Evolutionary conservation across 306 rosid species (phyloP).

Genomic region (Sicyos baderoa): DNA sequence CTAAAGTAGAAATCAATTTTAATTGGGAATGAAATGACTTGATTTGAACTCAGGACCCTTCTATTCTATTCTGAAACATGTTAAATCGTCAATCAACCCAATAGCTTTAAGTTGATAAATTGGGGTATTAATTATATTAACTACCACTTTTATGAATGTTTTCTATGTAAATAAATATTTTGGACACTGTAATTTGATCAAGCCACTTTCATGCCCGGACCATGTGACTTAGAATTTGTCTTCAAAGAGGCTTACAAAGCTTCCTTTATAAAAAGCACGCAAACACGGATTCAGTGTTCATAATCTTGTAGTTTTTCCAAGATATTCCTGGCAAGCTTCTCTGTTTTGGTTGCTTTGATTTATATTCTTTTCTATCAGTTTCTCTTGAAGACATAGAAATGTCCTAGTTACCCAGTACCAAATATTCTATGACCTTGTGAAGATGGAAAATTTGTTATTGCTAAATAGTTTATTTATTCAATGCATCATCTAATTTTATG

Average conservation of each 20-base stretch:
- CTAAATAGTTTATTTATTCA: background rate
- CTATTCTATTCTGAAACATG: too few species aligned
- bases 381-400: constrained; percentile 6
- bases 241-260: background rate
- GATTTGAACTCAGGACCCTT: too few species aligned
- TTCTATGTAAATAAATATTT: too few species aligned
- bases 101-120: too few species aligned
- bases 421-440: constrained; percentile 2
- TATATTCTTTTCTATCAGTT: background rate
- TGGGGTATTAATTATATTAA: too few species aligned
- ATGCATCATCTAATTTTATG: constrained; percentile 9
- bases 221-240: background rate
- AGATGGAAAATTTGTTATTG: background rate
- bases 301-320: constrained; percentile 1
- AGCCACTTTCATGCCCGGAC: background rate
- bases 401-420: background rate
- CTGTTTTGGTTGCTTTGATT: background rate
- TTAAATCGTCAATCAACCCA: too few species aligned
- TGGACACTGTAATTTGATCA: background rate
- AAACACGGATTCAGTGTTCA: background rate
- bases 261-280: background rate
- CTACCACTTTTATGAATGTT: too few species aligned
- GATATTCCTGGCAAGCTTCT: background rate
- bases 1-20: too few species aligned
- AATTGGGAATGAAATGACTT: too few species aligned